Evolutionary conservation across 2,329 filamentous ascomycete genomes (phyloP).

Genomic region (Aspergillus sclerotialis): DNA sequence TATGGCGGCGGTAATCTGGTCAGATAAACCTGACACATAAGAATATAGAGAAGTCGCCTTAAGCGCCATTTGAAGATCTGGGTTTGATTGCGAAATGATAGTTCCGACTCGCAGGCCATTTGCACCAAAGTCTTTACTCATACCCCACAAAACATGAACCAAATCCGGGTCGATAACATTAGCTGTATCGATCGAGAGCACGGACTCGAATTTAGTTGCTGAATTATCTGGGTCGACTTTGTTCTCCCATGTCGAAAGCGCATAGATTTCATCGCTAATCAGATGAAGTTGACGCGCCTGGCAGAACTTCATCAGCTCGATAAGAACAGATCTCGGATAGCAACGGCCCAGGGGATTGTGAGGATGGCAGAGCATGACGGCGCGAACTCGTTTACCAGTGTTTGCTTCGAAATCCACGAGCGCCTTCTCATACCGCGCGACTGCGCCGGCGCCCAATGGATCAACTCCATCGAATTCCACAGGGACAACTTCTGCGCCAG

Average conservation of each 20-base stretch:
- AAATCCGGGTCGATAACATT: constrained; percentile 43
- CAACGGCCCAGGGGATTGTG: constrained; percentile 48
- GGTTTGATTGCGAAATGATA: constrained; percentile 44
- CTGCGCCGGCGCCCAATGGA: constrained; percentile 35
- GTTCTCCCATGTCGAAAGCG: constrained; percentile 46
- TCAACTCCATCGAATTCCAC: constrained; percentile 41
- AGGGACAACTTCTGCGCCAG: constrained; percentile 35
- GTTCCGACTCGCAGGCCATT: constrained; percentile 50
- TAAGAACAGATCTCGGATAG: constrained; percentile 36
- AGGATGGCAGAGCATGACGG: constrained; percentile 46
- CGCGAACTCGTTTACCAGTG: constrained; percentile 37
- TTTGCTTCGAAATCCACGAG: constrained; percentile 28
- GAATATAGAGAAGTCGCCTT: constrained; percentile 40
- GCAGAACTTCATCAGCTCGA: constrained; percentile 43
- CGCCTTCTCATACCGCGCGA: constrained; percentile 40
- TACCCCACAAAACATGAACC: constrained; percentile 46
- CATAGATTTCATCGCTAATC: constrained; percentile 55
- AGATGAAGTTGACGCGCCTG: constrained; percentile 46
- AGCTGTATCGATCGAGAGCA: constrained; percentile 37
- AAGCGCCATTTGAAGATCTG: constrained; percentile 32
- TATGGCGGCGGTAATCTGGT: constrained; percentile 30
- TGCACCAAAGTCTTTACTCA: constrained; percentile 49
- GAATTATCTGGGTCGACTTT: constrained; percentile 17
- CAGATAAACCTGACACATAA: constrained; percentile 40
- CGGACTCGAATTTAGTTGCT: constrained; percentile 38